phyloP scores from a whole-genome alignment of 306 rosid species.

The Cicer judaicum region DNA sequence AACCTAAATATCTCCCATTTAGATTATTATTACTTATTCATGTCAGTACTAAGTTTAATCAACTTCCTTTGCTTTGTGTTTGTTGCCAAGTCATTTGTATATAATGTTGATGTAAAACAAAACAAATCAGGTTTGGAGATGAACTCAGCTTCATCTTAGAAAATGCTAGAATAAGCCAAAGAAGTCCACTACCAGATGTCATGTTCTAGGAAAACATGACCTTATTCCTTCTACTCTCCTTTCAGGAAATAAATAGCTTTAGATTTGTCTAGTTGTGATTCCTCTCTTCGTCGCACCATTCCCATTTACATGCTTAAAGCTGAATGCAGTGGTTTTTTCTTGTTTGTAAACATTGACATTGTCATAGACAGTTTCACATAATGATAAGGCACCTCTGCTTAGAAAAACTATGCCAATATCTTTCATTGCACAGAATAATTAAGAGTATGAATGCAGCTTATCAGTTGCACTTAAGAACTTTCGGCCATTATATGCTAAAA shows the following conservation, averaged over 20 bases:
- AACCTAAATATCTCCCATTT: conserved; percentile 67
- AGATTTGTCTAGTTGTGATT: background rate
- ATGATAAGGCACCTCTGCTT: background rate
- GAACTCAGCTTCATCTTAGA: conserved; percentile 31
- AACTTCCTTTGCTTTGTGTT: conserved; percentile 68
- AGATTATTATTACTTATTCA: conserved; percentile 61
- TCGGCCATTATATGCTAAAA: background rate
- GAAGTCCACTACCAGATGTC: background rate
- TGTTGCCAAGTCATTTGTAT: conserved; percentile 59
- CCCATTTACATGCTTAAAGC: no score
- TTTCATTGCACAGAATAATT: background rate
- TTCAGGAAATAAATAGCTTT: background rate
- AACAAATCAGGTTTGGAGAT: conserved; percentile 43
- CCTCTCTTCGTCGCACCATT: no score
- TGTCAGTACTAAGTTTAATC: conserved; percentile 59
- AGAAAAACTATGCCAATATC: background rate
- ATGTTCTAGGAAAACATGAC: background rate
- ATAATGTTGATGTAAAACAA: conserved; percentile 51
- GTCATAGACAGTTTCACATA: background rate
- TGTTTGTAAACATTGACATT: background rate
- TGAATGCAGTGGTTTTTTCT: background rate
- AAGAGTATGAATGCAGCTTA: background rate
- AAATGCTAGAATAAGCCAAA: conserved; percentile 11
- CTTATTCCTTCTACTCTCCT: background rate
- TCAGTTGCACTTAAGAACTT: background rate